Percentiles rank a stretch among this genome's conserved stretches.
Evolutionary conservation across 164 flowering plant genomes (phyloP).

Genomic region (Kalanchoe fedtschenkoi): DNA sequence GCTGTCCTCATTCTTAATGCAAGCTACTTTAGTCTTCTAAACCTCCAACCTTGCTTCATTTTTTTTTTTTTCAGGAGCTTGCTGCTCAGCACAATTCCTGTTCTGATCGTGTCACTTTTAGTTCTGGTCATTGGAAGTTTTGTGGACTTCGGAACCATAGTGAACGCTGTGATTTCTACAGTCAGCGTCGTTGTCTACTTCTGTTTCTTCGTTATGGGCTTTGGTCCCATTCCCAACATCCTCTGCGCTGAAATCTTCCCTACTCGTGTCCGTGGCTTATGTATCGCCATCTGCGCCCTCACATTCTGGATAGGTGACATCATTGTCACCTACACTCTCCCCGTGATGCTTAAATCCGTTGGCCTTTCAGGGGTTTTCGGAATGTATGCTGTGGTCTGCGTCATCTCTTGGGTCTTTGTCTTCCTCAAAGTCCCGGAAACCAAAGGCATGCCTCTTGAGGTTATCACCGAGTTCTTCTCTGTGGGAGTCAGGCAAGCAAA

Average conservation of each 20-base stretch:
- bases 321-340: slow-evolving; percentile 80
- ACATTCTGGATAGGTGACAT: slow-evolving; percentile 79
- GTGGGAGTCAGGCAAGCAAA: slow-evolving; percentile 66
- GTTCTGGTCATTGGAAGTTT: slow-evolving; percentile 45
- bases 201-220: slow-evolving; percentile 82
- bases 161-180: slow-evolving; percentile 65
- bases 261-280: slow-evolving; percentile 79
- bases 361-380: slow-evolving; percentile 83
- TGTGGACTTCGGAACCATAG: slow-evolving; percentile 30
- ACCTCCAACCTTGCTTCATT: neutral
- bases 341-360: slow-evolving; percentile 61
- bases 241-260: slow-evolving; percentile 96
- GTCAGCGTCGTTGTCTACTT: slow-evolving; percentile 63
- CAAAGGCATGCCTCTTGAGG: slow-evolving; percentile 96
- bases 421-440: slow-evolving; percentile 92
- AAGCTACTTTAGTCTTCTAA: neutral
- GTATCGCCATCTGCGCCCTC: slow-evolving; percentile 89
- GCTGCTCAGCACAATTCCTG: slow-evolving; percentile 68
- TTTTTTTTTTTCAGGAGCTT: slow-evolving; percentile 40
- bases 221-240: slow-evolving; percentile 89
- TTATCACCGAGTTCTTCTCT: slow-evolving; percentile 83
- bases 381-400: slow-evolving; percentile 64
- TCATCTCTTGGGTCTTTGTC: slow-evolving; percentile 69
- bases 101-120: slow-evolving; percentile 46
- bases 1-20: neutral